Evolutionary conservation across 2,329 filamentous ascomycete genomes (phyloP), one percentile per base, ranked within the genome.

Genomic region (Aureobasidium lini): DNA sequence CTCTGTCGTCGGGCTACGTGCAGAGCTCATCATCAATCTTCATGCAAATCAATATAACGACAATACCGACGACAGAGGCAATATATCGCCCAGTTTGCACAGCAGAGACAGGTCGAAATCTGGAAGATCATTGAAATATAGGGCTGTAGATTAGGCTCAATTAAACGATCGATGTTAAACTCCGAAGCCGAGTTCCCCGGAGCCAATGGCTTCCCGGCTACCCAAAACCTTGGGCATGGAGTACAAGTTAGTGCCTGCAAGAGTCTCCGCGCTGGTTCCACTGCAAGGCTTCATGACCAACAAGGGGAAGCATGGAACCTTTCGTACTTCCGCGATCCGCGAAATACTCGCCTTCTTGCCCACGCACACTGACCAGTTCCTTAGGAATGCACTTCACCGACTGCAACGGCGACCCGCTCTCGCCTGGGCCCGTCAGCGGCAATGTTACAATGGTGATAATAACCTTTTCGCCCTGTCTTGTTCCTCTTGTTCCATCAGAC

Each of bases 301-400:
- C 54, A 57, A 23, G 54, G 54, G 54, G 54, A 57, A 57, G 54
- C 54, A 48, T 57, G 54, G 54, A 57, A 48, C 23, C 54, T 57
- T 46, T 57, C 18, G 54, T 57, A 16, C 54, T 57, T 57, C 54
- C 54, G 54, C 42, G 43, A 39, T 57, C 54, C 54, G 54, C 54
- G 54, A 57, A 13, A 48, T 47, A 15, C 40, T 57, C 48, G 48
- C 36, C 42, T 13, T 43, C 50, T 36, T 54, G 50, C 28, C 39
- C 23, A 39, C 52, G 32, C 42, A 57, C 53, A 57, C 53, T 46
- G 53, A 34, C 43, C 54, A 57, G 16, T 57, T 57, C 39, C 54
- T 40, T 15, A 57, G 43, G 54, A 48, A 57, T 57, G 54, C 43
- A 34, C 42, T 48, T 57, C 54, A 57, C 54, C 54, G 54, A 57